phyloP scores from a whole-genome alignment of 108 stramenopile genomes.

The Pseudonitzschia multiseries region DNA sequence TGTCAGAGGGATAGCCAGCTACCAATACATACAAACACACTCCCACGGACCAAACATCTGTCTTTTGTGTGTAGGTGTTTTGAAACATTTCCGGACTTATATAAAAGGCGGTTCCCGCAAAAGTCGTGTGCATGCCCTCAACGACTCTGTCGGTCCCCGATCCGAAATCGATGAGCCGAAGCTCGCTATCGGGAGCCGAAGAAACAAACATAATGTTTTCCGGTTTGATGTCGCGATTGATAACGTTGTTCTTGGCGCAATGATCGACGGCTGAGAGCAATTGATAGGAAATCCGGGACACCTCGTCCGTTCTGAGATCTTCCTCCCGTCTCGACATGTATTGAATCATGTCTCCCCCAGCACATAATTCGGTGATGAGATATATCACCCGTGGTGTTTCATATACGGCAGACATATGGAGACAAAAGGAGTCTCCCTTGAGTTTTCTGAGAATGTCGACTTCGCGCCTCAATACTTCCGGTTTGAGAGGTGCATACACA shows the following conservation, averaged over 20 bases:
- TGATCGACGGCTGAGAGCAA: constrained; percentile 72
- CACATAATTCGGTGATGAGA: constrained; percentile 75
- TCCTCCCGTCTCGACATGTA: constrained; percentile 55
- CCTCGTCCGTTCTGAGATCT: constrained; percentile 81
- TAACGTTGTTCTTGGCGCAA: constrained; percentile 63
- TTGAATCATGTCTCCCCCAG: constrained; percentile 85
- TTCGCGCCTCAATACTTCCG: constrained; percentile 59
- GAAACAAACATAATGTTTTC: constrained; percentile 73
- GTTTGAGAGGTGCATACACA: constrained; percentile 73
- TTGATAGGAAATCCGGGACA: constrained; percentile 78
- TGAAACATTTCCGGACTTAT: constrained; percentile 85
- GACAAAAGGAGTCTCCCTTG: constrained; percentile 53
- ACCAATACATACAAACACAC: constrained; percentile 79
- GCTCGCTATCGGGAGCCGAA: constrained; percentile 44
- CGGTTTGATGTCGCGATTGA: constrained; percentile 49
- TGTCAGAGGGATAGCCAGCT: constrained; percentile 76
- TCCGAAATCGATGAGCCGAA: constrained; percentile 85
- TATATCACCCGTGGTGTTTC: constrained; percentile 61
- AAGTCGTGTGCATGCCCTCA: constrained; percentile 61
- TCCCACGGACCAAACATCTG: constrained; percentile 78
- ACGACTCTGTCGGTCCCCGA: constrained; percentile 50
- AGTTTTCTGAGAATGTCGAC: constrained; percentile 69
- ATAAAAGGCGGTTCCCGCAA: constrained; percentile 84
- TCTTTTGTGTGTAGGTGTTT: constrained; percentile 54
- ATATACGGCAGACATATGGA: constrained; percentile 57